Conservation (phyloP, 768 basidiomycete species). For the Mycena amicta region DNA sequence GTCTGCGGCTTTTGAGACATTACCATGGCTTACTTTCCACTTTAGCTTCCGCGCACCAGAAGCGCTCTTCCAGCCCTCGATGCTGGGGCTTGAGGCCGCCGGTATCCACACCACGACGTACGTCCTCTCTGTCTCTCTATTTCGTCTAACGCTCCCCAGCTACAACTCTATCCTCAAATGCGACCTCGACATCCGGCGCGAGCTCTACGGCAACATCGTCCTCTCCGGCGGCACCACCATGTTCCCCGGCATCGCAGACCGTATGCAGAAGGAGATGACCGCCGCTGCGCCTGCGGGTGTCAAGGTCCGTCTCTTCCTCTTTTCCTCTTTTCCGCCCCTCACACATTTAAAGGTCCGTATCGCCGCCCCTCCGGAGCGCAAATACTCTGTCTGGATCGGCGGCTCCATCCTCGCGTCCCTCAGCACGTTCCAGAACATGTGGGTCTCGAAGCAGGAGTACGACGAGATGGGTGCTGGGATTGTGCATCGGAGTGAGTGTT, state of each 20-base stretch:
- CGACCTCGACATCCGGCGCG: conserved; percentile 59
- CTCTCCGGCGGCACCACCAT: conserved; percentile 23
- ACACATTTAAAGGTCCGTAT: conserved; percentile 32
- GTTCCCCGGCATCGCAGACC: conserved; percentile 39
- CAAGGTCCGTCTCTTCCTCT: conserved; percentile 39
- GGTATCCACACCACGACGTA: conserved; percentile 36
- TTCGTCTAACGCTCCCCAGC: not conserved
- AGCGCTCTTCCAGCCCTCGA: conserved; percentile 71
- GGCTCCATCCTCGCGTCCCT: conserved; percentile 22
- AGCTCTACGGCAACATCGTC: conserved; percentile 17
- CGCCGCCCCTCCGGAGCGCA: conserved; percentile 68
- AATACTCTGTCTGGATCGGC: conserved; percentile 49
- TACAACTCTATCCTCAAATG: conserved; percentile 65
- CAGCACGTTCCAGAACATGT: conserved; percentile 23
- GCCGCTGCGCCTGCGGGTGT: conserved; percentile 63
- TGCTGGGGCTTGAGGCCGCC: conserved; percentile 58
- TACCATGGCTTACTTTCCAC: not conserved
- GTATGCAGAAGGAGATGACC: conserved; percentile 74
- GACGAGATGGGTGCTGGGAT: conserved; percentile 20
- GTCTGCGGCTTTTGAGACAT: not conserved
- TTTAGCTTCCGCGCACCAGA: conserved; percentile 65
- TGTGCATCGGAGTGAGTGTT: conserved; percentile 21
- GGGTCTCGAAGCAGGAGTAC: conserved; percentile 23
- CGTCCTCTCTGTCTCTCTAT: not conserved
- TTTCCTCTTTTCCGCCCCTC: not conserved